Conservation (phyloP, 2,329 filamentous ascomycete species). For the Orbilia blumenaviensis region DNA sequence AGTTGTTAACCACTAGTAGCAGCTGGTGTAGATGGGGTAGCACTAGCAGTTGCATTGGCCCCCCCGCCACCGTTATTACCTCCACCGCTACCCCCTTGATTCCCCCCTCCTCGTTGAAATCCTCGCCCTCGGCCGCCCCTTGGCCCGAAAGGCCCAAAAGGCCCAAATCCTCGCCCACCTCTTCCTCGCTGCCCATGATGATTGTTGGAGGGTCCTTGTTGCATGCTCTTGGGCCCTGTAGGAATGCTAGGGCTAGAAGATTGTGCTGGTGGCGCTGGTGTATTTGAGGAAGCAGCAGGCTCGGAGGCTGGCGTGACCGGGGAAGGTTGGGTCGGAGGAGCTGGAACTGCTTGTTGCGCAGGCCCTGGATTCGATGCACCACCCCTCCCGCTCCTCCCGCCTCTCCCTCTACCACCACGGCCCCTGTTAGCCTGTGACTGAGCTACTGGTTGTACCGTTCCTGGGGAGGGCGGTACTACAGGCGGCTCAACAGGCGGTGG, state of each 20-base stretch:
- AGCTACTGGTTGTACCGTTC: not conserved
- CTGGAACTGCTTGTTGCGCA: not conserved
- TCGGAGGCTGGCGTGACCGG: not conserved
- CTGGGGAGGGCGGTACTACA: not conserved
- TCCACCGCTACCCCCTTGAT: conserved; percentile 55
- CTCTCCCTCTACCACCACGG: conserved; percentile 26
- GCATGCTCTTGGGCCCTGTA: conserved; percentile 49
- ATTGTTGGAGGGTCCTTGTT: conserved; percentile 45
- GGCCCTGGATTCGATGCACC: conserved; percentile 5
- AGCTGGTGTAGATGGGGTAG: not conserved
- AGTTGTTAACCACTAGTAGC: conserved; percentile 5
- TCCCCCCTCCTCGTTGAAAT: conserved; percentile 46
- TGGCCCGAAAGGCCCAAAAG: conserved; percentile 39
- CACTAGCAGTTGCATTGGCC: conserved; percentile 53
- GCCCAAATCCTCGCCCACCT: conserved; percentile 38
- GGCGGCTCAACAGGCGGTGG: not conserved
- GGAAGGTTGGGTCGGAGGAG: not conserved
- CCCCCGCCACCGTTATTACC: conserved; percentile 51
- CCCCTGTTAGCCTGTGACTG: conserved; percentile 25
- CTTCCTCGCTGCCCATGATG: conserved; percentile 42
- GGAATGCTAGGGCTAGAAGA: conserved; percentile 30
- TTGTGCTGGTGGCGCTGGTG: conserved; percentile 6
- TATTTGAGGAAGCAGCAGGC: not conserved
- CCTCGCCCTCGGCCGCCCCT: conserved; percentile 54
- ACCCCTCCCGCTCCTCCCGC: conserved; percentile 19